Evolutionary conservation across 1,139 yeast species (phyloP).

Genomic region (Eremothecium gossypii): DNA sequence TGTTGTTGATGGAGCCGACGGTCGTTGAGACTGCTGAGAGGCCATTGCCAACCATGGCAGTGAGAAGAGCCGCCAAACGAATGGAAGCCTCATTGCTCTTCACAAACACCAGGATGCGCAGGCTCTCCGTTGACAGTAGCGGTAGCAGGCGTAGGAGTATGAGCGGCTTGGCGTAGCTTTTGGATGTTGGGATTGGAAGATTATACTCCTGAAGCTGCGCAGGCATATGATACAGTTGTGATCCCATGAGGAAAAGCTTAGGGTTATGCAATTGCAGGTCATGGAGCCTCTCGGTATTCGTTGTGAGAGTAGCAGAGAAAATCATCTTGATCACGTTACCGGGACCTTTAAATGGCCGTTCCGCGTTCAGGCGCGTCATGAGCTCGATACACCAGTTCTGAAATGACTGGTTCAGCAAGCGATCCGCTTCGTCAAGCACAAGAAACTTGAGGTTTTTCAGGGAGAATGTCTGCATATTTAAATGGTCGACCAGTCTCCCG

Average conservation of each 20-base stretch:
- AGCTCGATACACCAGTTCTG: conserved; percentile 85
- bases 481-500: conserved; percentile 88
- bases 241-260: conserved; percentile 61
- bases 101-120: conserved; percentile 55
- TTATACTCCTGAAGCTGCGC: conserved; percentile 42
- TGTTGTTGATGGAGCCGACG: conserved; percentile 39
- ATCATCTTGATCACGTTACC: conserved; percentile 49
- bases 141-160: conserved; percentile 51
- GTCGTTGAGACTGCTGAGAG: conserved; percentile 17
- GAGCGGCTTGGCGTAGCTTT: conserved; percentile 64
- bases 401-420: conserved; percentile 79
- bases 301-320: conserved; percentile 88
- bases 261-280: conserved; percentile 61
- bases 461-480: conserved; percentile 34
- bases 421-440: conserved; percentile 92
- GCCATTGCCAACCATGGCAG: conserved; percentile 34
- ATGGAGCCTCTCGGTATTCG: conserved; percentile 82
- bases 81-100: conserved; percentile 83
- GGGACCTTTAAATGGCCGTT: conserved; percentile 26
- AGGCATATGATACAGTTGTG: conserved; percentile 47
- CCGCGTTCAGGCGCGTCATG: conserved; percentile 34
- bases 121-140: conserved; percentile 8
- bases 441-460: conserved; percentile 52
- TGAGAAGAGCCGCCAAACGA: conserved; percentile 56
- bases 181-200: conserved; percentile 45